Base-by-base conservation (phyloP, 371 early-diverging fungal genomes). In the Apophysomyces sp. region DNA sequence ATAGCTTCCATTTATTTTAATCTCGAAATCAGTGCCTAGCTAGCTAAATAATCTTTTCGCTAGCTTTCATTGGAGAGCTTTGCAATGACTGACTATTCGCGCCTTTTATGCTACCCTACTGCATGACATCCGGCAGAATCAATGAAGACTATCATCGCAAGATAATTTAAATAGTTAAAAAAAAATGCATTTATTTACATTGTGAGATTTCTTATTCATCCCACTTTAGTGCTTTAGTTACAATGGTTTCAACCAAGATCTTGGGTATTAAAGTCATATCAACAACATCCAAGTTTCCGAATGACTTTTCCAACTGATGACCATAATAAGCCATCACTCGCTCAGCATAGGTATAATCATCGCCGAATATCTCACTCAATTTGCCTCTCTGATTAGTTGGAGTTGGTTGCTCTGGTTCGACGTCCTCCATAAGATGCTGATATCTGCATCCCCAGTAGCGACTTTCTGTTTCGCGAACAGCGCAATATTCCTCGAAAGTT, bases 191-290 rank as follows among this genome's bases (percentile, higher is more conserved):
- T n/a, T n/a, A n/a, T n/a, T n/a, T n/a, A n/a, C n/a, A n/a, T n/a
- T n/a, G n/a, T n/a, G n/a, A n/a, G n/a, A n/a, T n/a, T 31, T 16
- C n/a, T 29, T 58, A 58, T 2, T 32, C 21, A 53, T 60, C 61
- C 61, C 61, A 60, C 1, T 34, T 27, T 8, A 60, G 11, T 8
- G 52, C 51, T 13, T 52, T 53, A n/a, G 52, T 37, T 29, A 40
- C 28, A 18, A 60, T 21, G 21, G 61, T 37, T 3, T 60, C 53
- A 0, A 60, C 61, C 12, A 60, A 39, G 15, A 39, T 60, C 24
- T 60, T 52, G 54, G 63, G 63, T 52, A 62, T 62, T 18, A 62
- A 52, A 16, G 26, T 52, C 58, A 57, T 56, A 27, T 62, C 58
- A 9, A 62, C 21, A n/a, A 62, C 40, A 16, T 62, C 31, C 27